A percentile compares a stretch with the other conserved stretches of the same genome.
These are phyloP conservation scores for Apiotrichum gamsii DNA, from an alignment of 1,284 basidiomycete species.

Conservation along the genomic window DNA sequence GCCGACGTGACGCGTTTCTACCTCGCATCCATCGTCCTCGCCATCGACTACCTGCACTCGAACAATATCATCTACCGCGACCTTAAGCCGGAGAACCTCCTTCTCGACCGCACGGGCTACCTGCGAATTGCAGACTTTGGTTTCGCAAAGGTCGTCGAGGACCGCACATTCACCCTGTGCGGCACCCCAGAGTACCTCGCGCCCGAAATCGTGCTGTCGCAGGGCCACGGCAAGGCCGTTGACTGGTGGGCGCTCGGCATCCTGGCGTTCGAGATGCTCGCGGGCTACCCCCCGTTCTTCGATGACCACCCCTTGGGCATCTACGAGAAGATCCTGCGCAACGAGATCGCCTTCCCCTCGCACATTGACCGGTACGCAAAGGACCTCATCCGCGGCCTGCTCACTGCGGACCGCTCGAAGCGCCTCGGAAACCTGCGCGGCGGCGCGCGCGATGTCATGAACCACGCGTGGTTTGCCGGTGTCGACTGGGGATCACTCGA, in stretches of 20 bases:
- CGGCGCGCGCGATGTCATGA: constrained; percentile 51
- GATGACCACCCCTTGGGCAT: constrained; percentile 48
- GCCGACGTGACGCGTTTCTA: constrained; percentile 53
- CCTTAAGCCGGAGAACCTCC: constrained; percentile 52
- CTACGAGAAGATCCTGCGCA: constrained; percentile 49
- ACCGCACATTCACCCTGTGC: constrained; percentile 49
- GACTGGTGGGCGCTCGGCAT: constrained; percentile 54
- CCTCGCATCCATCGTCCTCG: constrained; percentile 51
- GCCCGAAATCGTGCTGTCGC: constrained; percentile 49
- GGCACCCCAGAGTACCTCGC: constrained; percentile 51
- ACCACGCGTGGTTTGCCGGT: constrained; percentile 50
- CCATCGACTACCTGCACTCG: constrained; percentile 50
- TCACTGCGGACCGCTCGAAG: constrained; percentile 49
- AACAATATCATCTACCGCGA: constrained; percentile 52
- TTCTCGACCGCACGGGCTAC: constrained; percentile 49
- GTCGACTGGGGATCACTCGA: constrained; percentile 50
- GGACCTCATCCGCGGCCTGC: constrained; percentile 49
- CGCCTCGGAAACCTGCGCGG: constrained; percentile 50
- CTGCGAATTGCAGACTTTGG: constrained; percentile 52
- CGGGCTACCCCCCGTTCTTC: constrained; percentile 49
- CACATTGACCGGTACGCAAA: constrained; percentile 50
- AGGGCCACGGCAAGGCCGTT: constrained; percentile 52
- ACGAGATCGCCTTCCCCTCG: constrained; percentile 49
- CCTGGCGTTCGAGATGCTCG: constrained; percentile 51
- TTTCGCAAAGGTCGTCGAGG: constrained; percentile 51